A percentile compares a stretch with the other conserved stretches of the same genome.
These are phyloP conservation scores for Trichoderma breve DNA, from an alignment of 2,329 filamentous ascomycete species.

Conservation along the genomic window DNA sequence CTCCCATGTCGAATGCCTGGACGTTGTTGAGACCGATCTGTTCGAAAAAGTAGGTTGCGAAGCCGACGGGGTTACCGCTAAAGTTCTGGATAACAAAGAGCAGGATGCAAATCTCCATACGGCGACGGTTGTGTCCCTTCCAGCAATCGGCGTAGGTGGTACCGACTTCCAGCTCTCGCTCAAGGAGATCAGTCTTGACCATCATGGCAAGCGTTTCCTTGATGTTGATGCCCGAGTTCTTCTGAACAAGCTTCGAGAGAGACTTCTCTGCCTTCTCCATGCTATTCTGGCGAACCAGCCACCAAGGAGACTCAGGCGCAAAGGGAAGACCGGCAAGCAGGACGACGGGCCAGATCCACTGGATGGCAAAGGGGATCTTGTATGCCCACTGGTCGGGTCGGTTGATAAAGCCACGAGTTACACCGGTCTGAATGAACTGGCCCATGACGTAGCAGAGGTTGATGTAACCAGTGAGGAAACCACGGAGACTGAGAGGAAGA, in stretches of 20 bases:
- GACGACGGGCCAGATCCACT: slow-evolving; percentile 48
- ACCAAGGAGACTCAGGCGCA: slow-evolving; percentile 39
- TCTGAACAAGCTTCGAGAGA: slow-evolving; percentile 10
- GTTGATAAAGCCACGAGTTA: slow-evolving; percentile 29
- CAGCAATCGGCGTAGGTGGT: slow-evolving; percentile 46
- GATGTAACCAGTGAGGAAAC: slow-evolving; percentile 45
- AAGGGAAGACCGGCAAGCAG: slow-evolving; percentile 40
- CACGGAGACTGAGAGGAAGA: slow-evolving; percentile 38
- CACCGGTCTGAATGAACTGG: slow-evolving; percentile 42
- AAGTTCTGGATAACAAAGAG: slow-evolving; percentile 24
- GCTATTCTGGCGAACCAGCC: slow-evolving; percentile 18
- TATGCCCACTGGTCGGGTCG: slow-evolving; percentile 44
- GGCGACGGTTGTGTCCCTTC: slow-evolving; percentile 42
- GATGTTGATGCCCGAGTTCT: slow-evolving; percentile 14
- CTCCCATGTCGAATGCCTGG: slow-evolving; percentile 24
- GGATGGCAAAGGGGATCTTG: slow-evolving; percentile 46
- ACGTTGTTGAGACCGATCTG: slow-evolving; percentile 22
- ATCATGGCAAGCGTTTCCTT: slow-evolving; percentile 38
- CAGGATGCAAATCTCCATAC: slow-evolving; percentile 47
- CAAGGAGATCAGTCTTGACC: slow-evolving; percentile 42
- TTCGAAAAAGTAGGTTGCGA: slow-evolving; percentile 24
- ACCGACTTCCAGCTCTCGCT: slow-evolving; percentile 35
- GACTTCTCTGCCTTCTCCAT: slow-evolving; percentile 14
- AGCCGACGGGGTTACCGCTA: slow-evolving; percentile 22
- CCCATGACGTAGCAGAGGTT: slow-evolving; percentile 50